Base-by-base conservation (phyloP, 208 protist genomes). In the Lotmaria passim region DNA sequence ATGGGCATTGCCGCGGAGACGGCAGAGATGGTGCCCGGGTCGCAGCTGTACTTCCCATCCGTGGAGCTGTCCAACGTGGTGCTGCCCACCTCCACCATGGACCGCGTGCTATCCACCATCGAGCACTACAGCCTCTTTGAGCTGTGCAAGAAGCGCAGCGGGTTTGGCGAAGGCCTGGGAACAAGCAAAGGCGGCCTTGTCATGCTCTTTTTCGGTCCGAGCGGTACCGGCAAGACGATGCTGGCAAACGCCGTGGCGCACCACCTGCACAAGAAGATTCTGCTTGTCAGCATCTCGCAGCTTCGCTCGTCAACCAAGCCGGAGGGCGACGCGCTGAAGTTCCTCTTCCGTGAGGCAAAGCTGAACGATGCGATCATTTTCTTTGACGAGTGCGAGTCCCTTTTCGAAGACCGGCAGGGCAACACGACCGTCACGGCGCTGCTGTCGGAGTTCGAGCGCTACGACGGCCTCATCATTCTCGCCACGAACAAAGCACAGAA, bases 211-310 rank as follows among this genome's bases (percentile, higher is more conserved):
- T 93, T 95, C 68, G 95, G 95, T 3, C 90, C 90, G 12, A 93
- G 84, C 66, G 95, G 93, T 17, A 98, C 93, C 1, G 95, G 95
- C 15, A 98, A 98, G 73, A 98, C 95, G 39, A 97, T 98, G 93
- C 79, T 97, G 21, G 91, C 93, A 34, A 96, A 98, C 78, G 95
- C 95, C 17, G 86, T 98, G 11, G 93, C 93, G 52, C 77, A 94
- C 61, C 80, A 97, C 47, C 61, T 98, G 30, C 15, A 86, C 12
- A 96, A 97, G 59, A 89, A 86, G 38, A 81, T 98, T 34, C 78
- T 98, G 6, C 80, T 97, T 21, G 92, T 98, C 26, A 95, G 89
- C 48, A 69, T 96, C 44, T 60, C 84, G 41, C 81, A 96, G 69
- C 87, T 98, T 67, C 88, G 91, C 47, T 69, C 64, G 28, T 81